Percentiles rank a stretch among this genome's conserved stretches.
phyloP scores from a whole-genome alignment of 331 rosid species.

The Dryas integrifolia region DNA sequence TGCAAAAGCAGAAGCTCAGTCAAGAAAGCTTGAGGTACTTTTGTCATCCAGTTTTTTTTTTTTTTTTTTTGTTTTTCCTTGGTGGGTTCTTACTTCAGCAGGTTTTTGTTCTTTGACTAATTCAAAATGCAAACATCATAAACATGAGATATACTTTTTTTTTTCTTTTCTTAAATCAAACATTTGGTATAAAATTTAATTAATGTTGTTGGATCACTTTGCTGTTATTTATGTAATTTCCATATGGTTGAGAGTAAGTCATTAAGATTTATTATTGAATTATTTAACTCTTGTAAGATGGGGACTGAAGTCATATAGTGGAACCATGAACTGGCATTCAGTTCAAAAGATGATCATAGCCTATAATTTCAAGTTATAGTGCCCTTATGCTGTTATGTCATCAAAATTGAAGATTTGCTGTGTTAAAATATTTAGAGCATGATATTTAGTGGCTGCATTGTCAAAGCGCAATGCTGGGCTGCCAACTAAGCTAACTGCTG shows the following conservation, averaged over 20 bases:
- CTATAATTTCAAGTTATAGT: background rate
- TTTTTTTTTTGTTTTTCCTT: background rate
- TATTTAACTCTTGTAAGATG: background rate
- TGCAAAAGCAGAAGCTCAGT: constrained; percentile 96
- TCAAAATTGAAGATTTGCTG: background rate
- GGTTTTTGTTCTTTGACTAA: background rate
- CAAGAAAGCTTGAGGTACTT: constrained; percentile 90
- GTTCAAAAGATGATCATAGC: background rate
- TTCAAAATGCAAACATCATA: background rate
- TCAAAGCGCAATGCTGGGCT: constrained; percentile 5
- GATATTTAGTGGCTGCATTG: constrained; percentile 9
- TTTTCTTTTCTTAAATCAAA: background rate
- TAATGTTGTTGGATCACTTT: background rate
- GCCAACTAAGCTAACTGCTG: constrained; percentile 15
- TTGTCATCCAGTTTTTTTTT: background rate
- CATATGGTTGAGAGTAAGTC: background rate
- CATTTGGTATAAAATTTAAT: background rate
- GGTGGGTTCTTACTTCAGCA: background rate
- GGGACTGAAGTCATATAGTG: background rate
- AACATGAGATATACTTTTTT: background rate
- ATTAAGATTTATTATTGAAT: background rate
- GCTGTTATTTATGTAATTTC: background rate
- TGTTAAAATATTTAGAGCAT: background rate
- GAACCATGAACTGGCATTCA: background rate
- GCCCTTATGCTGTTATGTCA: background rate